Evolutionary conservation across 1,284 basidiomycete species (phyloP).

Genomic region (Dichomitus squalens): DNA sequence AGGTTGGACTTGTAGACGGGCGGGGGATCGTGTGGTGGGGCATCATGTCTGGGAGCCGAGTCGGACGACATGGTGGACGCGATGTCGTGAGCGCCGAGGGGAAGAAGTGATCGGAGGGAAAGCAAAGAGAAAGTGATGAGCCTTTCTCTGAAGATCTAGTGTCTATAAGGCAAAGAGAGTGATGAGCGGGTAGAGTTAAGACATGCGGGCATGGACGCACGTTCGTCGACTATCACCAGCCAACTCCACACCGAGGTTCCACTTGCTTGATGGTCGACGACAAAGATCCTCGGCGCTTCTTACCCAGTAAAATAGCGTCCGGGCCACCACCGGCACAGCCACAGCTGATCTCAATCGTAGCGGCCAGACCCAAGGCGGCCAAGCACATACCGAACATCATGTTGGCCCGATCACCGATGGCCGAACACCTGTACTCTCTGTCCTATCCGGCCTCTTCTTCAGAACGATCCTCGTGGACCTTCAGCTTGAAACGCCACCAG

Average conservation of each 20-base stretch:
- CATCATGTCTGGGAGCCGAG: background rate
- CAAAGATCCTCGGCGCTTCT: no score
- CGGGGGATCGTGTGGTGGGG: conserved; percentile 7
- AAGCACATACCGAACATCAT: no score
- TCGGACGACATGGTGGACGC: conserved; percentile 5
- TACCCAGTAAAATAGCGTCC: no score
- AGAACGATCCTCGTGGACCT: no score
- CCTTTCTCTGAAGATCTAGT: background rate
- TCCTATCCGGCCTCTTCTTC: no score
- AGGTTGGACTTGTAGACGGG: conserved; percentile 34
- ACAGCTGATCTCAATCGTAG: no score
- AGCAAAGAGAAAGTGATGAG: background rate
- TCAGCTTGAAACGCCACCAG: no score
- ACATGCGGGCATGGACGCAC: conserved; percentile 3
- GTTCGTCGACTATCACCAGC: conserved; percentile 7
- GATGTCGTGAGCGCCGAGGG: background rate
- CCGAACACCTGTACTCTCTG: no score
- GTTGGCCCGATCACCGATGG: no score
- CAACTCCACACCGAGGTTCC: background rate
- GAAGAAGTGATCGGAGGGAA: background rate
- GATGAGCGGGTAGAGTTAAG: no score
- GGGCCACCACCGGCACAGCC: no score
- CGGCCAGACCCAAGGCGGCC: no score
- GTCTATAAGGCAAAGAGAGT: conserved; percentile 6
- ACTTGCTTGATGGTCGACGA: conserved; percentile 1